A percentile compares a stretch with the other conserved stretches of the same genome.
Evolutionary conservation across 2,329 filamentous ascomycete genomes (phyloP).

Genomic region (Colletotrichum siamense): DNA sequence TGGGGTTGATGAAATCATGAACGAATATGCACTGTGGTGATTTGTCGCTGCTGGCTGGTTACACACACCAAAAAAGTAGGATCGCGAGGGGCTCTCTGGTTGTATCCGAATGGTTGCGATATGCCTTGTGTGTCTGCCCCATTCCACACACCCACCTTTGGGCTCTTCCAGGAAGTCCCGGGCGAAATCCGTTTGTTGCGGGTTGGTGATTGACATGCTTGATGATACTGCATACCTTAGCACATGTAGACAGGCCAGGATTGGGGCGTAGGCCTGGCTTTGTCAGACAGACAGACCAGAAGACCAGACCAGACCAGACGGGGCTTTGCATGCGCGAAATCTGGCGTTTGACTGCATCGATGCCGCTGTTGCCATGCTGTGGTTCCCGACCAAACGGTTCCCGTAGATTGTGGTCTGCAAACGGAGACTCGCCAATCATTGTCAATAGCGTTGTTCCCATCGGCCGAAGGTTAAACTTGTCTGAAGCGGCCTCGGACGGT

Average conservation of each 20-base stretch:
- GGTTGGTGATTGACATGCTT: background rate
- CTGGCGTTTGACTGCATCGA: constrained; percentile 30
- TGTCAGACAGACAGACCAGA: background rate
- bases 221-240: background rate
- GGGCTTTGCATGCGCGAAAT: constrained; percentile 26
- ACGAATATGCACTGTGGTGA: background rate
- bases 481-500: constrained; percentile 19
- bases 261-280: background rate
- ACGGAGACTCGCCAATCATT: constrained; percentile 23
- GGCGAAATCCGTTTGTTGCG: background rate
- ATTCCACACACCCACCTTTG: background rate
- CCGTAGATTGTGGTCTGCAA: constrained; percentile 21
- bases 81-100: background rate
- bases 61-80: background rate
- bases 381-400: constrained; percentile 24
- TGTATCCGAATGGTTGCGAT: background rate
- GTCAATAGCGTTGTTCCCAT: constrained; percentile 20
- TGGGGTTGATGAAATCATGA: background rate
- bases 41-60: background rate
- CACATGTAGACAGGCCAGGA: background rate
- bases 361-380: constrained; percentile 25
- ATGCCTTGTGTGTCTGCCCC: constrained; percentile 1
- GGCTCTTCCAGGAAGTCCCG: background rate
- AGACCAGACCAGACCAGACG: background rate
- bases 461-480: constrained; percentile 18